Percentiles rank a stretch among this genome's conserved stretches.
Evolutionary conservation across 495 filamentous ascomycete species (phyloP).

Genomic region (Lineolata rhizophorae): DNA sequence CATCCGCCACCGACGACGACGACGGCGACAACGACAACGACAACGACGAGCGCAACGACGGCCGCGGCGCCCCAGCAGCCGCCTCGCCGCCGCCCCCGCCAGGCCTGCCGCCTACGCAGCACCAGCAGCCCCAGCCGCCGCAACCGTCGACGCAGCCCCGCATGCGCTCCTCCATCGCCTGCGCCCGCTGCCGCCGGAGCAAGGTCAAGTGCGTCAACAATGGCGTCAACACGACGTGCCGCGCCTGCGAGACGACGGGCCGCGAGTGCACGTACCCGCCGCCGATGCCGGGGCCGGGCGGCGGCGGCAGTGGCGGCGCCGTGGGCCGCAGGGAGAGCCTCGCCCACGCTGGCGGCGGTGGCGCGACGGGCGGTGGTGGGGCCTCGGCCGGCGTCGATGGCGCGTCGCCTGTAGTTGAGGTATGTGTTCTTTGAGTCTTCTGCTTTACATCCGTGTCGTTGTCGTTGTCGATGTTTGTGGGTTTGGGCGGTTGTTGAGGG

Average conservation of each 20-base stretch:
- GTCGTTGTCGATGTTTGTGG: too few species aligned
- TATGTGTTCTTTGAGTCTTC: too few species aligned
- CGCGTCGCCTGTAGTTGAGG: too few species aligned
- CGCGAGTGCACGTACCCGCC: slow-evolving; percentile 57
- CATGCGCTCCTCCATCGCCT: slow-evolving; percentile 66
- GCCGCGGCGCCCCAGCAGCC: background rate
- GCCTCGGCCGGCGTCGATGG: too few species aligned
- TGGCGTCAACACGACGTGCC: slow-evolving; percentile 51
- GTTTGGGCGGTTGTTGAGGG: too few species aligned
- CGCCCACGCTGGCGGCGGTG: background rate
- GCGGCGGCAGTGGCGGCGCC: slow-evolving; percentile 18
- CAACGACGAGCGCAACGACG: too few species aligned
- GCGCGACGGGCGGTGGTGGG: too few species aligned
- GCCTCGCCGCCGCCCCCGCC: slow-evolving; percentile 1
- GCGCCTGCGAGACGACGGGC: slow-evolving; percentile 52
- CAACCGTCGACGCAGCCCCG: slow-evolving; percentile 8
- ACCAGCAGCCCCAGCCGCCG: too few species aligned
- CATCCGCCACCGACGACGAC: too few species aligned
- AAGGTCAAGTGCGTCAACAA: slow-evolving; percentile 74
- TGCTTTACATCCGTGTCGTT: too few species aligned
- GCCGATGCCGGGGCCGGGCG: slow-evolving; percentile 19
- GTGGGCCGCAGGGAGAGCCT: slow-evolving; percentile 9
- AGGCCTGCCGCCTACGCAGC: too few species aligned
- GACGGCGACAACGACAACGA: too few species aligned
- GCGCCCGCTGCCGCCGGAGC: slow-evolving; percentile 52